phyloP scores from a whole-genome alignment of 805 yeast genomes.

The Lachancea dasiensis region DNA sequence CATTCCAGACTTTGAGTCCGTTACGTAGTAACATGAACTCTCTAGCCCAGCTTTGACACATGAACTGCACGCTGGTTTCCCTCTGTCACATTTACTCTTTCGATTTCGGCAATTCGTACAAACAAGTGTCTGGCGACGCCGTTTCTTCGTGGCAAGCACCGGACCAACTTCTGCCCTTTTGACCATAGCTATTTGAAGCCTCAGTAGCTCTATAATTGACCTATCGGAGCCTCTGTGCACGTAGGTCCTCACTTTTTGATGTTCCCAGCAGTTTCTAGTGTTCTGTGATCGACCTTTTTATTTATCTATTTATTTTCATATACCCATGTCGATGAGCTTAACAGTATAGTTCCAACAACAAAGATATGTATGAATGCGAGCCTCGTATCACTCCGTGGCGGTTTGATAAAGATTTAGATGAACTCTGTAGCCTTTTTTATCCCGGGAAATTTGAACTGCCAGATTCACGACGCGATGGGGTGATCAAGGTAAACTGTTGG shows the following conservation, averaged over 20 bases:
- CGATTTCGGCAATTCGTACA: slow-evolving; percentile 31
- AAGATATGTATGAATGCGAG: slow-evolving; percentile 1
- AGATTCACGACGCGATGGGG: slow-evolving; percentile 37
- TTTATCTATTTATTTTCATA: too few relatives aligned
- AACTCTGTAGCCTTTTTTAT: slow-evolving; percentile 49
- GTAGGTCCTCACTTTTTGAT: too few relatives aligned
- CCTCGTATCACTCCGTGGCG: slow-evolving; percentile 36
- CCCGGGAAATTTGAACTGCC: slow-evolving; percentile 25
- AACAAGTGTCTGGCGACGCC: slow-evolving; percentile 27
- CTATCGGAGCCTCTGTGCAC: too few relatives aligned
- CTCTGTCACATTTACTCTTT: slow-evolving; percentile 29
- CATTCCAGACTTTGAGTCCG: neutral
- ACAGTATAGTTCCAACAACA: too few relatives aligned
- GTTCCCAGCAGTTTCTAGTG: too few relatives aligned
- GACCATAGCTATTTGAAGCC: neutral
- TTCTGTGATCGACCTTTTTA: too few relatives aligned
- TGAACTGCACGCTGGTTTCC: slow-evolving; percentile 22
- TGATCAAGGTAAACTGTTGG: slow-evolving; percentile 48
- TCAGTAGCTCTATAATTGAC: too few relatives aligned
- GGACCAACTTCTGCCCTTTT: neutral
- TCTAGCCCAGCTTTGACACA: slow-evolving; percentile 20
- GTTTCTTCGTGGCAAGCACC: slow-evolving; percentile 10
- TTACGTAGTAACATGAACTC: slow-evolving; percentile 19
- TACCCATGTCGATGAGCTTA: neutral
- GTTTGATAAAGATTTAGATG: slow-evolving; percentile 37